These are phyloP conservation scores for Vicia faba DNA, from an alignment of 306 rosid genomes.

Conservation along the genomic window DNA sequence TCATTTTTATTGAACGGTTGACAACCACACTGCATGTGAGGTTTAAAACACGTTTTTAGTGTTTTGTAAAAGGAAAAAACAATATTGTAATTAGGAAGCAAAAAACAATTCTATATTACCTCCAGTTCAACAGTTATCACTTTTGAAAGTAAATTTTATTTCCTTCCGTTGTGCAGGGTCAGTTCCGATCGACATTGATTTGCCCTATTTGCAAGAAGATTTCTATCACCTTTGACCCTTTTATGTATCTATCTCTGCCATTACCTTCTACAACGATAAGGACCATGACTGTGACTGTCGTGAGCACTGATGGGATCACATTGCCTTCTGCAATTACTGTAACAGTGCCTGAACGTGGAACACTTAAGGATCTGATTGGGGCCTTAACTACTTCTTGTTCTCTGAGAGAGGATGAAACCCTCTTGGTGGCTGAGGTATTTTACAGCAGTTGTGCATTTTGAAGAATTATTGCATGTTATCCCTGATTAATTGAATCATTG, in stretches of 20 bases:
- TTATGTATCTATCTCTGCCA: constrained; percentile 85
- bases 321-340: constrained; percentile 55
- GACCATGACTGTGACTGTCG: constrained; percentile 69
- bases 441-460: constrained; percentile 22
- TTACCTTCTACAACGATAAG: constrained; percentile 73
- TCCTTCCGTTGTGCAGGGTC: constrained; percentile 61
- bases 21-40: constrained; percentile 19
- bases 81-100: constrained; percentile 16
- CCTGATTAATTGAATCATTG: background rate
- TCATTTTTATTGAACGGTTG: constrained; percentile 26
- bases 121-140: constrained; percentile 16
- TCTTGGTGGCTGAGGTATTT: constrained; percentile 78
- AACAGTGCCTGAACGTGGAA: constrained; percentile 60
- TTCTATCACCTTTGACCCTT: constrained; percentile 87
- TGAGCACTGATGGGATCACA: constrained; percentile 60
- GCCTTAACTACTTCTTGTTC: constrained; percentile 66
- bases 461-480: constrained; percentile 23
- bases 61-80: constrained; percentile 3
- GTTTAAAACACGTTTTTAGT: constrained; percentile 12
- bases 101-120: constrained; percentile 2
- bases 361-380: constrained; percentile 59
- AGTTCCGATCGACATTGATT: constrained; percentile 75
- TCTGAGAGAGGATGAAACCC: constrained; percentile 68
- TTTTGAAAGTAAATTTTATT: constrained; percentile 18
- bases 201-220: constrained; percentile 79